Base-by-base conservation (phyloP, 176 grass and related monocot genomes). In the Dactylis glomerata region DNA sequence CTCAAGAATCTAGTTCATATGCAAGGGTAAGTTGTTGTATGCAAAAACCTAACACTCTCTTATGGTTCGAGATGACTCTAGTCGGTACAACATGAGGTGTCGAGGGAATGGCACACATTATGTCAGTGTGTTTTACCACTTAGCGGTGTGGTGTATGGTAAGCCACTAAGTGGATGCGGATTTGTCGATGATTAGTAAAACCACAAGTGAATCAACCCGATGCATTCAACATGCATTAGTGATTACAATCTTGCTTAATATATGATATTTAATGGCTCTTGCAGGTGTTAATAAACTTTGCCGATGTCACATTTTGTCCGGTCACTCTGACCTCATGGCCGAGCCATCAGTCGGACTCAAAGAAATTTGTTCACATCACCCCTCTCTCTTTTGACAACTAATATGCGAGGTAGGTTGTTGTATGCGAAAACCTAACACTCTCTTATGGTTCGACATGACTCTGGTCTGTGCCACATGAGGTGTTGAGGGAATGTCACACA, bases 281-380 rank as follows among this genome's bases (percentile, higher is more conserved):
- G 6, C n/a, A 33, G 1, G 7, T 19, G 32, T 34, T n/a, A n/a
- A n/a, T n/a, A n/a, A n/a, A n/a, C n/a, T n/a, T n/a, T n/a, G n/a
- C n/a, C n/a, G n/a, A n/a, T n/a, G 7, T 34, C 3, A 3, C 1
- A 32, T 34, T 32, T 66, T 64, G 28, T 19, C 32, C 8, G 16
- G 31, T 1, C 3, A 7, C 16, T 34, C 30, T 66, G 1, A 6
- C 3, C 6, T 10, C 7, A 16, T 66, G 16, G 9, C 1, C 7
- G 0, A 20, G 30, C 31, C 3, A 17, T 3, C 1, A 8, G 7
- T n/a, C n/a, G n/a, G n/a, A n/a, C n/a, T n/a, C n/a, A n/a, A n/a
- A n/a, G n/a, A n/a, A n/a, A n/a, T n/a, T n/a, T n/a, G n/a, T n/a
- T n/a, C n/a, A n/a, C n/a, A n/a, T n/a, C n/a, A n/a, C n/a, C n/a